Evolutionary conservation across 2,329 filamentous ascomycete genomes (phyloP), one percentile per base, ranked within the genome.

Genomic region (Paecilomyces niveus): DNA sequence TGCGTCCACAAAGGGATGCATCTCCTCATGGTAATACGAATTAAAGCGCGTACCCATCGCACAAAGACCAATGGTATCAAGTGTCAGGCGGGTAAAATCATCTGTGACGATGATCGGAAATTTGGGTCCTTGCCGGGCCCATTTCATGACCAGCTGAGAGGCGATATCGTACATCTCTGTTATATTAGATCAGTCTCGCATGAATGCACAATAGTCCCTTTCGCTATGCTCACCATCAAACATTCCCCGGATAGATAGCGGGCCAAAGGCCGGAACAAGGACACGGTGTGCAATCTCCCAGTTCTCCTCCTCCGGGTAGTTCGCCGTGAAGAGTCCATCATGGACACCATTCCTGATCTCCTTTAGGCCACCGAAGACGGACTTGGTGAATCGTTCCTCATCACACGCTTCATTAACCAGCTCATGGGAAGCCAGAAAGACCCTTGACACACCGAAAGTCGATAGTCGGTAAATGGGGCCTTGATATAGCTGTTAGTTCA

Each of bases 31-130:
- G 67, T 91, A 92, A 72, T 87, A 90, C 1, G 83, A 87, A 72
- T 91, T 91, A 79, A 91, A 91, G 18, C 88, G 84, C 59, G 81
- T 87, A 39, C 83, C 83, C 84, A 89, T 88, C n/a, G 84, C 78
- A 69, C 87, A 88, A 29, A 92, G 79, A 1, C 86, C 86, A 8
- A 92, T 80, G 0, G 87, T 88, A 68, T 92, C 89, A 2, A 92
- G 80, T 0, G 88, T 85, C 32, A 91, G 75, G n/a, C 88, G 81
- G 2, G 88, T 89, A 62, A 89, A 89, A 70, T 90, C 86, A 18
- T 88, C 85, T 0, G 83, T 80, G 0, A 83, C 82, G 52, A 79
- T 75, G 59, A 92, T 87, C 9, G 81, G 76, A 52, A 79, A 70
- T 1, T 77, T 70, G 1, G 83, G 74, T 0, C 88, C 88, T 63